Conservation (phyloP, 345 rosid species). For the Eucalyptus sp. region DNA sequence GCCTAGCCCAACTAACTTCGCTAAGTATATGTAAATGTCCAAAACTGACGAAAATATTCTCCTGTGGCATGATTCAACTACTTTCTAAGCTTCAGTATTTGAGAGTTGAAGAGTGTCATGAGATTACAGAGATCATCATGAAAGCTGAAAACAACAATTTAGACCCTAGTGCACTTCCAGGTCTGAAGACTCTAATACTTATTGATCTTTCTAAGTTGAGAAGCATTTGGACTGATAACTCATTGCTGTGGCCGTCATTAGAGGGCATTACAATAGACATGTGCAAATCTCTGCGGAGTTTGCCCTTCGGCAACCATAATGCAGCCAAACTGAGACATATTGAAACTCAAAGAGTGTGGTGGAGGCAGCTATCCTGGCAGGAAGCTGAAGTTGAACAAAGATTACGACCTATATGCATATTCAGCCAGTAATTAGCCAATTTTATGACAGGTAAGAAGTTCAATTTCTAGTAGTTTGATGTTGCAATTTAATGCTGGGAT, state of each 20-base stretch:
- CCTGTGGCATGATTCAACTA: not conserved
- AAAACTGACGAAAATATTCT: slow-evolving; percentile 1
- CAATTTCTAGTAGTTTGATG: fast-evolving
- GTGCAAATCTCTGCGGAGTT: slow-evolving; percentile 1
- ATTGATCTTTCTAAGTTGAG: slow-evolving; percentile 5
- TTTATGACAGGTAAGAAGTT: not conserved
- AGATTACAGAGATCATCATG: slow-evolving; percentile 4
- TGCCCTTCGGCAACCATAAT: slow-evolving; percentile 5
- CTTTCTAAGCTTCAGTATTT: slow-evolving; percentile 5
- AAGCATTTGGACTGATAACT: not conserved
- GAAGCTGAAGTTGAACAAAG: not conserved
- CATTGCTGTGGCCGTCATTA: slow-evolving; percentile 7
- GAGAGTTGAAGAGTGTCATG: slow-evolving; percentile 4
- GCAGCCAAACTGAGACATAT: not conserved
- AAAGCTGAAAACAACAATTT: not conserved
- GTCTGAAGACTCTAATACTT: slow-evolving; percentile 6
- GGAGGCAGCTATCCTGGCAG: not conserved
- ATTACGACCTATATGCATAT: not conserved
- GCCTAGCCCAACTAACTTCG: slow-evolving; percentile 5
- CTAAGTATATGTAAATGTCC: slow-evolving; percentile 2
- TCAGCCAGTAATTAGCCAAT: not conserved
- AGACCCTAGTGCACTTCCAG: not conserved
- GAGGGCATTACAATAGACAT: not conserved
- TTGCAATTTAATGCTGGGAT: not conserved
- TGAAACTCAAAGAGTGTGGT: not conserved